Percentiles rank a stretch among this genome's conserved stretches.
Conservation (phyloP, 2,329 filamentous ascomycete genomes). For the Claviceps sorghi region DNA sequence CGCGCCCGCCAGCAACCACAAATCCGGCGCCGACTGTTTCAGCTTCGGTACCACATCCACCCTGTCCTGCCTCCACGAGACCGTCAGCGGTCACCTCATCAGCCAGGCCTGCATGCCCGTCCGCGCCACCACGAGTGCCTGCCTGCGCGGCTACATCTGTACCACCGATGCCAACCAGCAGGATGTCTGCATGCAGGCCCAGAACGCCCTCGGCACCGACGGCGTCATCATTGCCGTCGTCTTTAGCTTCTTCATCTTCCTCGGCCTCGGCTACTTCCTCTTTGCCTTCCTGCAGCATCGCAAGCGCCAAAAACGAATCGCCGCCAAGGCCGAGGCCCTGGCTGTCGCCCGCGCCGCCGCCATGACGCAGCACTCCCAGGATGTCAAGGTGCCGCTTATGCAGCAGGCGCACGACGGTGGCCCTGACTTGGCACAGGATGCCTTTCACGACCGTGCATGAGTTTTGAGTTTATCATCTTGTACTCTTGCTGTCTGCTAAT, state of each 20-base stretch:
- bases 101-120: conserved; percentile 27
- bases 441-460: conserved; percentile 20
- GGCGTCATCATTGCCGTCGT: conserved; percentile 34
- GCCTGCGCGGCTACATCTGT: conserved; percentile 31
- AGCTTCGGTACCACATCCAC: conserved; percentile 19
- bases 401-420: conserved; percentile 13
- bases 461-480: too few species aligned
- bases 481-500: too few species aligned
- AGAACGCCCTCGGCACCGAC: conserved; percentile 25
- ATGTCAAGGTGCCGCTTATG: conserved; percentile 19
- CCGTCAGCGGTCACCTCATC: conserved; percentile 20
- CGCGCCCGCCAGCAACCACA: not conserved
- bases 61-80: conserved; percentile 24
- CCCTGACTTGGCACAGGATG: too few species aligned
- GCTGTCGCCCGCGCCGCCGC: conserved; percentile 33
- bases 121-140: conserved; percentile 20
- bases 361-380: conserved; percentile 25
- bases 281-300: conserved; percentile 39
- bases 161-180: conserved; percentile 20
- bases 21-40: conserved; percentile 20
- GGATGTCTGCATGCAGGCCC: conserved; percentile 26
- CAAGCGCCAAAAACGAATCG: conserved; percentile 26
- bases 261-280: conserved; percentile 26
- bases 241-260: conserved; percentile 27
- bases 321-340: conserved; percentile 34